Base-by-base conservation (phyloP, 176 grass and related monocot species). In the Hyparrhenia diplandra region DNA sequence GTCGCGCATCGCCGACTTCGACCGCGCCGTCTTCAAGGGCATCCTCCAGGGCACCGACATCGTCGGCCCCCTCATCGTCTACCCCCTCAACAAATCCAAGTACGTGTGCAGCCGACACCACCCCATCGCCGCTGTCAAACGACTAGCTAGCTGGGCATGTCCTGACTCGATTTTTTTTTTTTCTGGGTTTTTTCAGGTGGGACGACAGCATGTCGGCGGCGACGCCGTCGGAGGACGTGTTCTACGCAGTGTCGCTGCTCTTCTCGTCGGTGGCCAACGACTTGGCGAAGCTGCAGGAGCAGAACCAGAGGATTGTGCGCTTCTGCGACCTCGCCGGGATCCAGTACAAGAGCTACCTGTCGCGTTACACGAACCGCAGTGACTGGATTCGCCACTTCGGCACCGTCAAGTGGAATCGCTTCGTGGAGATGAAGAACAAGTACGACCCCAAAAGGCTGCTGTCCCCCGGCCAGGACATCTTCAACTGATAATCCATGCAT, bases 331-430 rank as follows among this genome's bases (percentile, higher is more conserved):
- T 46, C 45, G 35, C 82, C n/a, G 89, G 88, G 42, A 93, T 95
- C 37, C 36, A 69, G 34, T 88, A 85, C 72, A 99, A 99, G 86
- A 79, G 82, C 74, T 99, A 95, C 73, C 64, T 99, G 80, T 54
- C 80, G 30, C 80, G 89, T 3, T 93, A 99, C 64, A 80, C 75
- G 6, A 59, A 4, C 9, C 73, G 25, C 6, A 37, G 39, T 8
- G 90, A 79, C 13, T 99, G 96, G 96, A 24, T 83, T 76, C 80
- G 83, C 13, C 96, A 99, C 59, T 99, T 95, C 52, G 96, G 85
- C 42, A 6, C 25, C 41, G 8, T 1, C 62, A 95, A 91, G 47
- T 99, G 96, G 96, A 39, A 43, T 0, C 69, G 70, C 21, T 93
- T 95, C 75, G 83, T 72, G 4, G 23, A 80, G 42, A 85, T 84